phyloP scores from a whole-genome alignment of 345 rosid genomes.

The Murraya paniculata region DNA sequence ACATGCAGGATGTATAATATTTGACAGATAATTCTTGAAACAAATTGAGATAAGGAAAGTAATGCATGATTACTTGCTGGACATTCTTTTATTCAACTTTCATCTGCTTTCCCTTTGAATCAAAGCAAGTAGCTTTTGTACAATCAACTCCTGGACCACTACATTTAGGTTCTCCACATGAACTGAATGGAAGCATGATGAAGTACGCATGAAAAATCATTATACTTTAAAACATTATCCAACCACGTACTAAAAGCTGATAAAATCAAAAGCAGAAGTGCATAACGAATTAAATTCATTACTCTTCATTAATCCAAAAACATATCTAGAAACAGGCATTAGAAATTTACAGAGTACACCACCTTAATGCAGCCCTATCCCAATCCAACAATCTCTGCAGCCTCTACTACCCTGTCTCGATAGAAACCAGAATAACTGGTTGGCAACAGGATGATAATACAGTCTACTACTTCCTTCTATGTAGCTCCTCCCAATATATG shows the following conservation, averaged over 20 bases:
- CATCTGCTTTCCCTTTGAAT: background rate
- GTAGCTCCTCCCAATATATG: background rate
- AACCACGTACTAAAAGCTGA: background rate
- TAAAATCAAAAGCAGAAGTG: background rate
- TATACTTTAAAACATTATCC: background rate
- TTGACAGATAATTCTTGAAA: background rate
- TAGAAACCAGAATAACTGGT: conserved; percentile 7
- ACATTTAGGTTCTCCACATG: background rate
- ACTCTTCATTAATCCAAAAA: background rate
- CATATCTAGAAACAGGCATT: background rate
- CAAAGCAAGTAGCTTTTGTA: background rate
- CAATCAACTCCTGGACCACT: background rate
- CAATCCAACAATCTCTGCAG: conserved; percentile 8
- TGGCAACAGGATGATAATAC: background rate
- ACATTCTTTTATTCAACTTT: background rate
- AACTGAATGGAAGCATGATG: background rate
- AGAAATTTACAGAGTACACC: background rate
- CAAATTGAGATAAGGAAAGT: background rate
- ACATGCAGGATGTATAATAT: too few species aligned
- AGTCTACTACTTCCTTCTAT: background rate
- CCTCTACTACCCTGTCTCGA: background rate
- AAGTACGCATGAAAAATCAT: background rate
- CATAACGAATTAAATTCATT: background rate
- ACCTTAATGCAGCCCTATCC: background rate
- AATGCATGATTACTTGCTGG: background rate